Evolutionary conservation across 2,329 filamentous ascomycete species (phyloP), one percentile per base, ranked within the genome.

Genomic region (Clonostachys chloroleuca): DNA sequence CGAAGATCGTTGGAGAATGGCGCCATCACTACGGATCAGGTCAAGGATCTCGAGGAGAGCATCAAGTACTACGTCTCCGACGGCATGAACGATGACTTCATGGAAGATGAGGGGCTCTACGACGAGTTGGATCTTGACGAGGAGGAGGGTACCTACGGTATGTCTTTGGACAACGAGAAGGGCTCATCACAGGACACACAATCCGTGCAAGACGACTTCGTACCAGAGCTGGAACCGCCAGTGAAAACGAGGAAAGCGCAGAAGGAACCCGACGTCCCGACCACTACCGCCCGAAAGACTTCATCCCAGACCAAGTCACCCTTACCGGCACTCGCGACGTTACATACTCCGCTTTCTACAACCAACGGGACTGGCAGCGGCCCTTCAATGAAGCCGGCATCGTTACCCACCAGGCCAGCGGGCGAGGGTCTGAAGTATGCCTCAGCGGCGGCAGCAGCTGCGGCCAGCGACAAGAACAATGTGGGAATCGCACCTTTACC

Each of bases 51-150:
- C 46, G 89, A 96, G 65, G 92, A 97, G 56, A 86, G 83, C 64
- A 97, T 99, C 66, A 86, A 86, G 58, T 96, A 96, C 70, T 99
- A 97, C 64, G 91, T 97, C 43, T 84, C 92, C 47, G 91, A 94
- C 63, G 91, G 91, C 56, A 84, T 87, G 70, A 90, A 89, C 55
- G 80, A 89, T 42, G 92, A 97, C 62, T 97, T 90, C 68, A 86
- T 90, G 66, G 92, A 96, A 59, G 92, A 97, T 63, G 94, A 99
- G 59, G 86, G 83, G 53, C 86, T 99, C 67, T 99, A 97, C 72
- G 91, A 99, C 63, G 92, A 96, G 47, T 79, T 97, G 48, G 88
- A 92, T 59, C 81, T 99, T 40, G 86, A 95, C 51, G 91, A 95
- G 57, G 94, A 97, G 59, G 94, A 96, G 65, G 91, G 89, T 48